phyloP scores from a whole-genome alignment of 2,329 filamentous ascomycete species.

The Fusarium oxysporum region DNA sequence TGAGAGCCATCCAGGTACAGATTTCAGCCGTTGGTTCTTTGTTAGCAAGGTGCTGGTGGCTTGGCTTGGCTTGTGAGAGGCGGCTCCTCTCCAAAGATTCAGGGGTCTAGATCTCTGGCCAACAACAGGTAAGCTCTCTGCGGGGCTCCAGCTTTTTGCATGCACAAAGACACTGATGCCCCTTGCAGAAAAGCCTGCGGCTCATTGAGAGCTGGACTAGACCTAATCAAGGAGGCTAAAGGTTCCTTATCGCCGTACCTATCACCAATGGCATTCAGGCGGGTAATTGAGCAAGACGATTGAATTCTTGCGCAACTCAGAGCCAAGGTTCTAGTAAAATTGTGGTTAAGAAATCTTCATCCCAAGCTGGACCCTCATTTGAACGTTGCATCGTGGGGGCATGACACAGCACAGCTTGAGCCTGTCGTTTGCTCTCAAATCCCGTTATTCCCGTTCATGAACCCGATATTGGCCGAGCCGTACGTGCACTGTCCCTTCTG shows the following conservation, averaged over 20 bases:
- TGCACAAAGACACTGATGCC: conserved; percentile 36
- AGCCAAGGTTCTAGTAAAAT: conserved; percentile 7
- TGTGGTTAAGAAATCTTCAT: conserved; percentile 3
- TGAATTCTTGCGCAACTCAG: conserved; percentile 12
- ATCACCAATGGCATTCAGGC: conserved; percentile 3
- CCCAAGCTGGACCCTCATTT: background rate
- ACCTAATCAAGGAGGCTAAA: conserved; percentile 21
- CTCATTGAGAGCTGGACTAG: conserved; percentile 33
- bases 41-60: conserved; percentile 16
- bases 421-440: conserved; percentile 12
- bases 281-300: conserved; percentile 23
- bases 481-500: conserved; percentile 19
- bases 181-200: conserved; percentile 44
- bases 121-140: conserved; percentile 39
- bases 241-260: conserved; percentile 19
- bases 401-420: background rate
- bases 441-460: conserved; percentile 26
- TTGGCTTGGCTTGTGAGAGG: conserved; percentile 29
- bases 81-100: conserved; percentile 34
- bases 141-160: conserved; percentile 46
- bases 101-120: conserved; percentile 41
- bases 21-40: background rate
- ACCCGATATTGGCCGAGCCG: conserved; percentile 45
- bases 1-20: conserved; percentile 28
- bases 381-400: conserved; percentile 31